Evolutionary conservation across 192 early-diverging fungal species (phyloP).

Genomic region (Phlyctochytrium arcticum): DNA sequence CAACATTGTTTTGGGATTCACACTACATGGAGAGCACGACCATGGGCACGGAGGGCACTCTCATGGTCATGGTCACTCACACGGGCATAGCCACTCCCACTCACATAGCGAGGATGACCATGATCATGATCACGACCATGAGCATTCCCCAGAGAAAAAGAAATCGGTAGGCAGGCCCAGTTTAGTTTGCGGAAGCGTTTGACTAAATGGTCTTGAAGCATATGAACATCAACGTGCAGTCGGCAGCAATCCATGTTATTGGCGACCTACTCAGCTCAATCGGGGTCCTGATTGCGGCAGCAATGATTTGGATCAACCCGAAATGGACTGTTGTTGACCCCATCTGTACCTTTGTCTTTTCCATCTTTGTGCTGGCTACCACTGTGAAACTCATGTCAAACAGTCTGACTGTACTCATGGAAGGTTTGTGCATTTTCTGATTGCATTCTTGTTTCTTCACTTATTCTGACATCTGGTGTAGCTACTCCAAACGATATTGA

Average conservation of each 20-base stretch:
- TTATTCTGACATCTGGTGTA: constrained; percentile 1
- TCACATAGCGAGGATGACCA: constrained; percentile 28
- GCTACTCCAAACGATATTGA: constrained; percentile 49
- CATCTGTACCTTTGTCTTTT: constrained; percentile 78
- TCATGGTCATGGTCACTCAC: constrained; percentile 43
- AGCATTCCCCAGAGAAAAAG: not conserved
- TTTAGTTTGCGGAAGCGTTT: not conserved
- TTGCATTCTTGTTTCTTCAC: not conserved
- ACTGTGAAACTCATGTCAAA: constrained; percentile 63
- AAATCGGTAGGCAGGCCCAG: not conserved
- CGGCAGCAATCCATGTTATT: constrained; percentile 75
- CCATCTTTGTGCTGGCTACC: constrained; percentile 66
- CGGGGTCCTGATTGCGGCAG: constrained; percentile 74
- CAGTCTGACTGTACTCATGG: constrained; percentile 69
- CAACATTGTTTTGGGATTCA: constrained; percentile 62
- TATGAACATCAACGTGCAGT: constrained; percentile 52
- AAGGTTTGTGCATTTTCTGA: constrained; percentile 34
- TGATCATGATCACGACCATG: constrained; percentile 26
- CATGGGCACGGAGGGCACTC: constrained; percentile 47
- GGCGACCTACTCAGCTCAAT: constrained; percentile 77
- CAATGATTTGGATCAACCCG: constrained; percentile 60
- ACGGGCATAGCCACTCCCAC: constrained; percentile 38
- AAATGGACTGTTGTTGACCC: constrained; percentile 66
- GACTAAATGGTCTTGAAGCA: too few relatives aligned
- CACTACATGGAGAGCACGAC: constrained; percentile 28